A percentile compares a stretch with the other conserved stretches of the same genome.
These are phyloP conservation scores for Phycomyces nitens DNA, from an alignment of 192 early-diverging fungal genomes.

Conservation along the genomic window DNA sequence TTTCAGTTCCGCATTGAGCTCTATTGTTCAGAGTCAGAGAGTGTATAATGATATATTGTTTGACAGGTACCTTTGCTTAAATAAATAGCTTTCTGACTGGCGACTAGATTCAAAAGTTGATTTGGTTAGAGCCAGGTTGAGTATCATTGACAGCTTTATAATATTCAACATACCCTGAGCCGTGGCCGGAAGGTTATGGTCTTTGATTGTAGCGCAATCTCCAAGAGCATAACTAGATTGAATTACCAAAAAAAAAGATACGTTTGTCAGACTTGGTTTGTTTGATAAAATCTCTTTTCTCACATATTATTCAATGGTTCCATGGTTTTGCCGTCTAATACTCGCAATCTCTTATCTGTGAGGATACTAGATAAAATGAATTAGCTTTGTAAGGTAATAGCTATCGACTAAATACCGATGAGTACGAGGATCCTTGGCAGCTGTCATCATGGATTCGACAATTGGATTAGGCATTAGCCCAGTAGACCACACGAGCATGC, in stretches of 20 bases:
- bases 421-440: slow-evolving; percentile 29
- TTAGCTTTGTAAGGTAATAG: slow-evolving; percentile 12
- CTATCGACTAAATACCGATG: slow-evolving; percentile 25
- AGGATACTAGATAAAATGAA: slow-evolving; percentile 50
- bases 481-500: slow-evolving; percentile 72
- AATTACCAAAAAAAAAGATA: slow-evolving; percentile 14
- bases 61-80: slow-evolving; percentile 50
- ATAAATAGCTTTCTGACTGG: slow-evolving; percentile 70
- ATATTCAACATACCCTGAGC: slow-evolving; percentile 59
- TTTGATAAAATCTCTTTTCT: no score
- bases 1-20: slow-evolving; percentile 20
- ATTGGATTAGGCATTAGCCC: slow-evolving; percentile 64
- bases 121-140: no score
- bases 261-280: no score
- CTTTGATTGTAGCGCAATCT: slow-evolving; percentile 85
- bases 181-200: slow-evolving; percentile 71
- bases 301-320: slow-evolving; percentile 54
- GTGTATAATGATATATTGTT: no score
- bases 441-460: slow-evolving; percentile 48
- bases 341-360: slow-evolving; percentile 73
- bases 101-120: slow-evolving; percentile 38
- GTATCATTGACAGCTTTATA: no score
- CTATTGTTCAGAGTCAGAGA: no score
- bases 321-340: slow-evolving; percentile 59
- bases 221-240: slow-evolving; percentile 72